Percentiles rank a stretch among this genome's conserved stretches.
These are phyloP conservation scores for Colletotrichum gigasporum DNA, from an alignment of 2,329 filamentous ascomycete species.

Conservation along the genomic window DNA sequence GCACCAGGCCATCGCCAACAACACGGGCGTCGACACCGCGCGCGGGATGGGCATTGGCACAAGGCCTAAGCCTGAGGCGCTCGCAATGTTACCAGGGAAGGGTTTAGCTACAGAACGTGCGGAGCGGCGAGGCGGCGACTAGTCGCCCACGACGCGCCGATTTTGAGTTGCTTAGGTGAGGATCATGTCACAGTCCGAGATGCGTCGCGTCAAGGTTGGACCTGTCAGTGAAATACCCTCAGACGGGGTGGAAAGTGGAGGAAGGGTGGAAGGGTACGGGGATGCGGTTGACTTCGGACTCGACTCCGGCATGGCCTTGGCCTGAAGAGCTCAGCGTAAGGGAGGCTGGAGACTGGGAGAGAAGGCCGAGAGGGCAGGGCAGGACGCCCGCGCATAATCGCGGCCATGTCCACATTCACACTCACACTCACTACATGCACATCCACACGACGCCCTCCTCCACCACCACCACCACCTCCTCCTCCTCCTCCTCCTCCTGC, in stretches of 20 bases:
- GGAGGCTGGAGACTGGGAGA: too few species aligned
- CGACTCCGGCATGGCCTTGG: slow-evolving; percentile 34
- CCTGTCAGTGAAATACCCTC: slow-evolving; percentile 25
- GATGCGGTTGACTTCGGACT: slow-evolving; percentile 37
- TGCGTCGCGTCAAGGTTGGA: slow-evolving; percentile 20
- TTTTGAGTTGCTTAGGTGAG: slow-evolving; percentile 31
- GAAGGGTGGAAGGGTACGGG: slow-evolving; percentile 29
- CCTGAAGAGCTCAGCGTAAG: slow-evolving; percentile 22
- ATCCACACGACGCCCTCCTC: not conserved
- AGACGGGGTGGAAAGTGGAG: slow-evolving; percentile 32
- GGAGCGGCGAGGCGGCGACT: slow-evolving; percentile 21
- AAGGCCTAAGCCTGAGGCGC: slow-evolving; percentile 15
- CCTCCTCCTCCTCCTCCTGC: too few species aligned
- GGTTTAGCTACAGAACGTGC: slow-evolving; percentile 27
- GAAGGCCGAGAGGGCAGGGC: too few species aligned
- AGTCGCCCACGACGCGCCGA: not conserved
- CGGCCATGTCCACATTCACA: not conserved
- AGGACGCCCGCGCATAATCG: not conserved
- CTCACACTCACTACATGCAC: not conserved
- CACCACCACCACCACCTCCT: too few species aligned
- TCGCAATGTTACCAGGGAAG: slow-evolving; percentile 30
- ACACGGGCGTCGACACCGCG: not conserved
- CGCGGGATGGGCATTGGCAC: slow-evolving; percentile 16
- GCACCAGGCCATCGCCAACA: not conserved
- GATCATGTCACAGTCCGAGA: slow-evolving; percentile 27